Evolutionary conservation across 768 basidiomycete species (phyloP).

Genomic region (Xerocomellus intermedius): DNA sequence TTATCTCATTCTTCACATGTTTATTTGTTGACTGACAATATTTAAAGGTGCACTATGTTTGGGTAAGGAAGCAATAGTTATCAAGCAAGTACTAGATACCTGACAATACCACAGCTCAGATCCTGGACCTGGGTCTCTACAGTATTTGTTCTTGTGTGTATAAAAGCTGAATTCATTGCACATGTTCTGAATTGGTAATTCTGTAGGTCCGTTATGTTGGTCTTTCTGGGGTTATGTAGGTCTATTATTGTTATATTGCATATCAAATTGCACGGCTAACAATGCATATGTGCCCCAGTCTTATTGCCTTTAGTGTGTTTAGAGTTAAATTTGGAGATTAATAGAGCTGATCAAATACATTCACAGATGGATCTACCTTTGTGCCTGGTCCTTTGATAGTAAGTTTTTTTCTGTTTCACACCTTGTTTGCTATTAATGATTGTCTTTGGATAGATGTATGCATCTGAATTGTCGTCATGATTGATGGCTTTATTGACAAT

Average conservation of each 20-base stretch:
- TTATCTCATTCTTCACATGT: neutral
- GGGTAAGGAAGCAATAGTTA: slow-evolving; percentile 1
- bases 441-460: neutral
- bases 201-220: slow-evolving; percentile 5
- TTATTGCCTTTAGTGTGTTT: neutral
- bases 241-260: neutral
- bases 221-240: slow-evolving; percentile 2
- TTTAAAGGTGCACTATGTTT: slow-evolving; percentile 11
- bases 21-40: neutral
- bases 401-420: neutral
- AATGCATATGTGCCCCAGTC: neutral
- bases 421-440: neutral
- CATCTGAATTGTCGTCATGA: neutral
- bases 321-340: neutral
- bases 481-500: neutral
- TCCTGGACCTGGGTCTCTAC: slow-evolving; percentile 11
- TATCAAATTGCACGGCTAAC: neutral
- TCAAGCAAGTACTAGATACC: fast-evolving
- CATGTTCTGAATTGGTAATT: neutral
- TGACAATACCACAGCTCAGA: neutral
- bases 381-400: neutral
- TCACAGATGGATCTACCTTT: neutral
- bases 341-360: neutral
- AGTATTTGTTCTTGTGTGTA: slow-evolving; percentile 4
- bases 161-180: too few species aligned